Evolutionary conservation across 257 asterid genomes (phyloP), one percentile per base, ranked within the genome.

Genomic region (Knoxia roxburghii): DNA sequence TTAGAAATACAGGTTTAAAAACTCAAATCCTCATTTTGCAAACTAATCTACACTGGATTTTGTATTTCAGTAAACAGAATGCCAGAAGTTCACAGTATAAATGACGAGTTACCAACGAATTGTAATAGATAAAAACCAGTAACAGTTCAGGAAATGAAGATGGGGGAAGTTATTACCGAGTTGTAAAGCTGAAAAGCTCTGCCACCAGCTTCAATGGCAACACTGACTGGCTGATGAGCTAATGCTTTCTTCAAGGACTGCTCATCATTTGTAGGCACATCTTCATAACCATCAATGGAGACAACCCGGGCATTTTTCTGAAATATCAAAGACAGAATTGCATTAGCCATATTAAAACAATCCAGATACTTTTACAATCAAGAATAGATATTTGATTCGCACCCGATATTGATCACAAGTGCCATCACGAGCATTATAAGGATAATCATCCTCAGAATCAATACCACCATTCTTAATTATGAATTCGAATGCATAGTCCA

Each of bases 161-260:
- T 37, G 48, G 29, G 40, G 41, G 9, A 3, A 62, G 2, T 68
- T 56, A 70, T 2, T 87, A 92, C 98, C 75, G 97, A 89, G 14
- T 81, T 73, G 76, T 92, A 92, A 46, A 84, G 88, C 80, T 92
- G 98, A 78, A 92, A 92, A 65, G 88, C 96, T 73, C 96, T 81
- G 81, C 97, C 97, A 11, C 98, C 96, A 0, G 91, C 98, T 76
- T 89, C 97, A 81, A 92, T 86, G 49, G 96, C 95, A 64, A 92
- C 96, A 48, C 93, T 86, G 65, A 92, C 86, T 0, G 96, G 95
- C 69, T 89, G 98, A 60, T 79, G 66, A 21, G 95, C 84, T 35
- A 89, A 81, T 0, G 97, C 98, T 76, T 92, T 92, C 91, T 67
- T 77, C 65, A 92, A 76, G 2, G 95, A 81, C 52, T 79, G 72